Evolutionary conservation across 2,329 filamentous ascomycete species (phyloP).

Genomic region (Dothideomycetidae sp.): DNA sequence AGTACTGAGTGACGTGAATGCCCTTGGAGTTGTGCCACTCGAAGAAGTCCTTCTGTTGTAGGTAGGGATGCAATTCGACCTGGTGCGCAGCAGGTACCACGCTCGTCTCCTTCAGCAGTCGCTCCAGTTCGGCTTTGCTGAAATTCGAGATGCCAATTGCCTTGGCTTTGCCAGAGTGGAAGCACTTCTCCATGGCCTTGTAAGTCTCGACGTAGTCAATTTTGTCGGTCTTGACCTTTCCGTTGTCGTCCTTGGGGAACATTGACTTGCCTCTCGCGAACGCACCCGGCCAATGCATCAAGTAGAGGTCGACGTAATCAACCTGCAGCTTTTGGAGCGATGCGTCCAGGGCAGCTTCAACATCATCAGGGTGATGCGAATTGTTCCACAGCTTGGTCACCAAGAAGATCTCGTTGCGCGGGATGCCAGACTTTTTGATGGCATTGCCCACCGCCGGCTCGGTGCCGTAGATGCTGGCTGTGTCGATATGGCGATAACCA

Average conservation of each 20-base stretch:
- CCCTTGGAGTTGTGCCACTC: constrained; percentile 35
- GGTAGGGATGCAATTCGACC: constrained; percentile 39
- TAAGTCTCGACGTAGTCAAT: constrained; percentile 40
- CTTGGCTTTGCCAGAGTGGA: constrained; percentile 25
- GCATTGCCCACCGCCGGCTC: constrained; percentile 52
- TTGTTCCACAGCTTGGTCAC: constrained; percentile 54
- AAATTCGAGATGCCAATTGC: constrained; percentile 43
- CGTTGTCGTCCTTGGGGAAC: constrained; percentile 33
- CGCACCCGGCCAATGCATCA: constrained; percentile 52
- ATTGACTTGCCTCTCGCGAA: constrained; percentile 37
- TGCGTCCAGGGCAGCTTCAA: constrained; percentile 41
- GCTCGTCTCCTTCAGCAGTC: constrained; percentile 30
- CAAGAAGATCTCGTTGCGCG: constrained; percentile 50
- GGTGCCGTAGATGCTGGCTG: constrained; percentile 53
- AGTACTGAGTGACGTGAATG: constrained; percentile 42
- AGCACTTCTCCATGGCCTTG: constrained; percentile 28
- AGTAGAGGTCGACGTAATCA: constrained; percentile 55
- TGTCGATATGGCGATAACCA: constrained; percentile 48
- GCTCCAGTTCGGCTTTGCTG: constrained; percentile 33
- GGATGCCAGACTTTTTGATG: constrained; percentile 48
- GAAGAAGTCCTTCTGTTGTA: constrained; percentile 36
- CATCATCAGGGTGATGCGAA: constrained; percentile 46
- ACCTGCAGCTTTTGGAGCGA: constrained; percentile 48
- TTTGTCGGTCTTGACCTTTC: constrained; percentile 28
- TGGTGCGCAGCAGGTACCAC: constrained; percentile 28